Conservation (phyloP, 192 early-diverging fungal species). For the Coemansia asiatica region DNA sequence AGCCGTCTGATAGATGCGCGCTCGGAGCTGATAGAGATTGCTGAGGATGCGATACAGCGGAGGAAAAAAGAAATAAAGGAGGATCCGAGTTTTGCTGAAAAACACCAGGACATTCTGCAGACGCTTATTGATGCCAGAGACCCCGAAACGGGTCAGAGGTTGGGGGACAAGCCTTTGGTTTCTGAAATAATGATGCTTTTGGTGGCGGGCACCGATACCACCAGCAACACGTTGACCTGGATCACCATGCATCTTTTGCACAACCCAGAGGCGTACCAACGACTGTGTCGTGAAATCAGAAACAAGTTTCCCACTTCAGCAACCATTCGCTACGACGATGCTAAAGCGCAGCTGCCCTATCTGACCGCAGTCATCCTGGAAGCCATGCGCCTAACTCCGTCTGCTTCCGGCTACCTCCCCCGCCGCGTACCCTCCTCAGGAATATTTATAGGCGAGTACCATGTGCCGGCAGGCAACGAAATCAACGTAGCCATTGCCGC, state of each 20-base stretch:
- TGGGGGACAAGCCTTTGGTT: slow-evolving; percentile 13
- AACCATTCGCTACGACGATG: slow-evolving; percentile 28
- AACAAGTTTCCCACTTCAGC: slow-evolving; percentile 23
- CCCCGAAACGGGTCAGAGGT: slow-evolving; percentile 23
- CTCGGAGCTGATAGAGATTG: slow-evolving; percentile 7
- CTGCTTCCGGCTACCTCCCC: slow-evolving; percentile 26
- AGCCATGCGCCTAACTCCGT: slow-evolving; percentile 39
- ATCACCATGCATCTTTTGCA: slow-evolving; percentile 38
- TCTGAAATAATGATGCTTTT: slow-evolving; percentile 36
- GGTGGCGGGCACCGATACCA: slow-evolving; percentile 51
- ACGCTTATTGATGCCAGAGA: slow-evolving; percentile 42
- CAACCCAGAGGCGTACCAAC: slow-evolving; percentile 20
- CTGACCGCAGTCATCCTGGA: slow-evolving; percentile 49
- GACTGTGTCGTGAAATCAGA: slow-evolving; percentile 30
- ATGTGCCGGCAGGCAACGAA: slow-evolving; percentile 19
- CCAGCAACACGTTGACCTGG: slow-evolving; percentile 48
- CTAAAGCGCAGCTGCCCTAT: slow-evolving; percentile 19
- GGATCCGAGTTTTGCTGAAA: neutral
- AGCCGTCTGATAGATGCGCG: neutral
- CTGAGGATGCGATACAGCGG: slow-evolving; percentile 6
- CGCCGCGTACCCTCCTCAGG: slow-evolving; percentile 28
- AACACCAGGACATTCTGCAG: slow-evolving; percentile 39
- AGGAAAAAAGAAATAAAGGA: neutral
- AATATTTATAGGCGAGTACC: slow-evolving; percentile 4
- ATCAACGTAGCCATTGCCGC: slow-evolving; percentile 30